Base-by-base conservation (phyloP, 2,329 filamentous ascomycete species). In the Fusarium sp. region DNA sequence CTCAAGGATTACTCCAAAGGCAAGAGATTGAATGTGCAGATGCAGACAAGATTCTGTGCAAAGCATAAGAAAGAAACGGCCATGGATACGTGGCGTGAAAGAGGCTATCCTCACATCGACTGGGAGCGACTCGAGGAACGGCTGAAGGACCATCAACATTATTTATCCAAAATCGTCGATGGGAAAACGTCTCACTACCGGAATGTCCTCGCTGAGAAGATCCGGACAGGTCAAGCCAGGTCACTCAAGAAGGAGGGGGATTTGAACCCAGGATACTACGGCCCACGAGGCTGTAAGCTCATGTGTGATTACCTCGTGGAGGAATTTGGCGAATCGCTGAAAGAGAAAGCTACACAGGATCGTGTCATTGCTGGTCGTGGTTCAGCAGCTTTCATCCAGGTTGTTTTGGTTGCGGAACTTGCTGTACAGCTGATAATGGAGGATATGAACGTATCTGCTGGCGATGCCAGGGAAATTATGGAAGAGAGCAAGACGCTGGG, bases 201-300 rank as follows among this genome's bases (percentile, higher is more conserved):
- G 16, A 81, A 85, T 12, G 73, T 84, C 2, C 82, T 93, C 25
- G 84, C 84, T 7, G 81, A 84, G 6, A 85, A 82, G 14, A 82
- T 92, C 44, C 84, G 84, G 58, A 79, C 82, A 4, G 90, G 90
- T 14, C 84, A 86, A 74, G 87, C 54, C 30, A 84, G 87, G 54
- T 90, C 86, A 26, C 81, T 92, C 58, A 82, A 88, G 53, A 85
- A 88, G 62, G 88, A 84, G 52, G 81, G 88, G 28, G 85, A 83
- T 58, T 83, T 91, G 30, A 89, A 87, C 5, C 91, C 92, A 12
- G 94, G 94, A 0, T 97, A 97, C 79, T 97, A 97, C 79, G 94
- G 94, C 3, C 86, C 90, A 4, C 87, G 90, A 21, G 94, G 94
- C 2, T 84, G 91, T 53, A 87, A 88, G 50, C 80, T 86, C 53